Evolutionary conservation across 2,329 filamentous ascomycete species (phyloP), one percentile per base, ranked within the genome.

Genomic region (Ophiocordyceps camponoti-saundersi): DNA sequence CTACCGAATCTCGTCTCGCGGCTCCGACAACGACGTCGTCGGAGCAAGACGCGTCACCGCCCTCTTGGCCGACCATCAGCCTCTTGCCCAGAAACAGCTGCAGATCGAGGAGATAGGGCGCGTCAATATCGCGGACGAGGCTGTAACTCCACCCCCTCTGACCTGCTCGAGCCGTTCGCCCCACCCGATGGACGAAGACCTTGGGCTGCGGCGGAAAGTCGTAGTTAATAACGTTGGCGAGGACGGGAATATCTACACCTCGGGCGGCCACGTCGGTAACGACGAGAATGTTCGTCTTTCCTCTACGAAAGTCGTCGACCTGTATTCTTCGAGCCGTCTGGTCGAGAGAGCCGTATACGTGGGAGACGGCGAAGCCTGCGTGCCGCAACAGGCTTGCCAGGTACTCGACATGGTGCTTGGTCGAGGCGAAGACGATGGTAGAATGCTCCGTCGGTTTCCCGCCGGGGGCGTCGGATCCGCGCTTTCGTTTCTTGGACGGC

Each of bases 151-250:
- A 96, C 51, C 92, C 92, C 53, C 82, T 79, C 56, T 87, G 82
- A 15, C 90, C 92, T 42, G 93, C 93, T 75, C 92, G 80, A 40
- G 92, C 93, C 23, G 93, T 98, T 66, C 92, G 82, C 56, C 92
- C 92, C 44, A 98, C 92, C 60, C 92, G 82, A 64, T 98, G 92
- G 26, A 98, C 84, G 57, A 93, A 98, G 41, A 98, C 80, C 65
- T 98, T 98, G 20, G 92, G 87, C 57, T 96, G 92, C 2, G 90
- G 85, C 3, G 92, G 90, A 53, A 98, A 98, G 59, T 96, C 90
- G 64, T 94, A 98, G 69, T 98, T 96, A 69, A 98, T 90, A 49
- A 98, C 92, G 60, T 98, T 96, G 48, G 87, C 89, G 34, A 98
- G 73, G 44, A 95, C 77, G 0, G 92, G 92, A 54, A 98, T 95